phyloP scores from a whole-genome alignment of 768 basidiomycete species.

The Termitomyces sp. region DNA sequence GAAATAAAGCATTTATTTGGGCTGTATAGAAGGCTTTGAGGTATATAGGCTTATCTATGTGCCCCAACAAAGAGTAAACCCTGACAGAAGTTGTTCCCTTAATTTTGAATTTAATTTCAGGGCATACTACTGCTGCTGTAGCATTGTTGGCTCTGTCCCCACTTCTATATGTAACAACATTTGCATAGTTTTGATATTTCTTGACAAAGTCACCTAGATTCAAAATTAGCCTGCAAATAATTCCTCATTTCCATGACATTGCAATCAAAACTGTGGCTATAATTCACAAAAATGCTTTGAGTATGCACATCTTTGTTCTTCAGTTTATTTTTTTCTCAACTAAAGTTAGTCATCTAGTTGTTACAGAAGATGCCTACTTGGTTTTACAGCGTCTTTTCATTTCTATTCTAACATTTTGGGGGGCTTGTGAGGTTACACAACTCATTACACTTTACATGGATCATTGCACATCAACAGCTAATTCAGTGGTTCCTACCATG shows the following conservation, averaged over 20 bases:
- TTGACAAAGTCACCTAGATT: conserved; percentile 34
- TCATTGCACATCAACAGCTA: conserved; percentile 25
- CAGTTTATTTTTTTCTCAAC: neutral
- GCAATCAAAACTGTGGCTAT: conserved; percentile 50
- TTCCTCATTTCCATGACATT: conserved; percentile 77
- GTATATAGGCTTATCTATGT: conserved; percentile 51
- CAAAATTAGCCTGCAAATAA: conserved; percentile 81
- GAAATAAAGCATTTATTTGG: neutral
- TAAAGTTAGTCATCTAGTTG: conserved; percentile 15
- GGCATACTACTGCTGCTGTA: conserved; percentile 26
- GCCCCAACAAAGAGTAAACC: conserved; percentile 59
- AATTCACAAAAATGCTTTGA: conserved; percentile 36
- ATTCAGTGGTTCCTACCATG: conserved; percentile 27
- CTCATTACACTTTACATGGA: conserved; percentile 56
- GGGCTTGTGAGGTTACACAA: conserved; percentile 48
- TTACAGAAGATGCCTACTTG: conserved; percentile 29
- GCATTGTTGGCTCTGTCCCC: conserved; percentile 54
- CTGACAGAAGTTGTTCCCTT: conserved; percentile 56
- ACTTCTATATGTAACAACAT: conserved; percentile 46
- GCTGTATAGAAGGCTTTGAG: conserved; percentile 37
- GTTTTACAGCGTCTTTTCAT: conserved; percentile 64
- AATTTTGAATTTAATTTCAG: conserved; percentile 44
- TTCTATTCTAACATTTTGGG: conserved; percentile 82
- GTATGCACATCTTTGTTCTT: conserved; percentile 19
- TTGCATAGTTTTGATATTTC: neutral